phyloP scores from a whole-genome alignment of 2,329 filamentous ascomycete genomes.

The Anisogramma anomala region DNA sequence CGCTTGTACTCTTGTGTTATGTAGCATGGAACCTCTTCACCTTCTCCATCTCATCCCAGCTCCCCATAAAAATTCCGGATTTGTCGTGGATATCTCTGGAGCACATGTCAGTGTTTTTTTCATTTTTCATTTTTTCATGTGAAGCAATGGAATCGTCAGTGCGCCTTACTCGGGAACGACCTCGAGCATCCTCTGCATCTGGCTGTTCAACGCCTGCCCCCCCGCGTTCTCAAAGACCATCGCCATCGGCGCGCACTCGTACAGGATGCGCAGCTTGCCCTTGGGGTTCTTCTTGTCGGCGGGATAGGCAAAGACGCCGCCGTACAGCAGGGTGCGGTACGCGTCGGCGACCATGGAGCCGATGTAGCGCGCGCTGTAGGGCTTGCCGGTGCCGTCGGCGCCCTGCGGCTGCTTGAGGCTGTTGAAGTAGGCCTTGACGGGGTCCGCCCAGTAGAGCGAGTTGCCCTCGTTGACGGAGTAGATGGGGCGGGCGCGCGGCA shows the following conservation, averaged over 20 bases:
- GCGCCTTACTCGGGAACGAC: constrained; percentile 58
- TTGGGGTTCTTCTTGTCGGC: constrained; percentile 97
- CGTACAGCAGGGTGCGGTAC: constrained; percentile 89
- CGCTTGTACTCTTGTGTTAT: no score
- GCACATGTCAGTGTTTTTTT: no score
- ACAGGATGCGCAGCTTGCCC: constrained; percentile 92
- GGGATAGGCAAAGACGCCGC: constrained; percentile 94
- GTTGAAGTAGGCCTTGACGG: constrained; percentile 78
- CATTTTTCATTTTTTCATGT: no score
- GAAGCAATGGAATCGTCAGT: no score
- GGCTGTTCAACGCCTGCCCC: constrained; percentile 81
- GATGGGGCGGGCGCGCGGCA: constrained; percentile 70
- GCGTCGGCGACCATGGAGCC: constrained; percentile 98
- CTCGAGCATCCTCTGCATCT: constrained; percentile 82
- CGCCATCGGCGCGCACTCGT: constrained; percentile 98
- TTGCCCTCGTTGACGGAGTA: constrained; percentile 99
- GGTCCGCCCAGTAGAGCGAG: constrained; percentile 88
- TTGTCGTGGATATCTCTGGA: constrained; percentile 74
- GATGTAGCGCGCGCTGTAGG: constrained; percentile 91
- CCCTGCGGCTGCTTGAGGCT: constrained; percentile 67
- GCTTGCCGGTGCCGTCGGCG: constrained; percentile 70
- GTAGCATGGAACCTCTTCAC: constrained; percentile 69
- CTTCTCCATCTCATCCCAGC: constrained; percentile 90
- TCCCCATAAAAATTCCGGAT: constrained; percentile 93
- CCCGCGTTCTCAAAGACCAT: constrained; percentile 98